phyloP scores from a whole-genome alignment of 768 basidiomycete genomes.

The Nidularia sp. region DNA sequence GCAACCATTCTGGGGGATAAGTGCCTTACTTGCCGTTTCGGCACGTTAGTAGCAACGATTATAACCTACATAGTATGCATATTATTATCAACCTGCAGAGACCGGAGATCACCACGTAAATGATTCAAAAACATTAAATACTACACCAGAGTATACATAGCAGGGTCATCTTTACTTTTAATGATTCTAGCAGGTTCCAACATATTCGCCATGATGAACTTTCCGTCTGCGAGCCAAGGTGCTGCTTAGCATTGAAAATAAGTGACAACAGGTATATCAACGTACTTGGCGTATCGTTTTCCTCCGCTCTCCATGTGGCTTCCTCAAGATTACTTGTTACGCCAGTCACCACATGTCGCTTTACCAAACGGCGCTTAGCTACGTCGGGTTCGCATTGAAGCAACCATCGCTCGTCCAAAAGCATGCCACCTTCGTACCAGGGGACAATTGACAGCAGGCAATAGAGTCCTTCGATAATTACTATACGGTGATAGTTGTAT shows the following conservation, averaged over 20 bases:
- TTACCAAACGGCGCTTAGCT: slow-evolving; percentile 58
- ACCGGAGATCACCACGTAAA: too few species aligned
- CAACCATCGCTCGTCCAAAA: slow-evolving; percentile 80
- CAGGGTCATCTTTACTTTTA: slow-evolving; percentile 26
- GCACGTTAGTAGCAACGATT: too few species aligned
- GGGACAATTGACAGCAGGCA: slow-evolving; percentile 67
- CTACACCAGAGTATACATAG: neutral
- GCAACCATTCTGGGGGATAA: too few species aligned
- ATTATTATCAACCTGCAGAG: too few species aligned
- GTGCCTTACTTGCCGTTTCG: too few species aligned
- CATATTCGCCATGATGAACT: slow-evolving; percentile 39
- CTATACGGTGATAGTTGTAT: slow-evolving; percentile 62
- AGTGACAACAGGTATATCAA: neutral
- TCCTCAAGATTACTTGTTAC: slow-evolving; percentile 62
- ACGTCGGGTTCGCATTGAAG: slow-evolving; percentile 53
- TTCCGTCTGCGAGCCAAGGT: slow-evolving; percentile 30
- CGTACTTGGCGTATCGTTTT: slow-evolving; percentile 75
- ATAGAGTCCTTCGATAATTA: slow-evolving; percentile 91
- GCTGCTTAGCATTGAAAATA: neutral
- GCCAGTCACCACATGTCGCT: slow-evolving; percentile 75
- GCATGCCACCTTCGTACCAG: slow-evolving; percentile 62
- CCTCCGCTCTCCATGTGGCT: slow-evolving; percentile 66
- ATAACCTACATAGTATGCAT: too few species aligned
- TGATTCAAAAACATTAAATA: neutral
- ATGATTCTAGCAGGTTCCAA: slow-evolving; percentile 41